Conservation (phyloP, 164 flowering plant genomes). For the Brasenia schreberi region DNA sequence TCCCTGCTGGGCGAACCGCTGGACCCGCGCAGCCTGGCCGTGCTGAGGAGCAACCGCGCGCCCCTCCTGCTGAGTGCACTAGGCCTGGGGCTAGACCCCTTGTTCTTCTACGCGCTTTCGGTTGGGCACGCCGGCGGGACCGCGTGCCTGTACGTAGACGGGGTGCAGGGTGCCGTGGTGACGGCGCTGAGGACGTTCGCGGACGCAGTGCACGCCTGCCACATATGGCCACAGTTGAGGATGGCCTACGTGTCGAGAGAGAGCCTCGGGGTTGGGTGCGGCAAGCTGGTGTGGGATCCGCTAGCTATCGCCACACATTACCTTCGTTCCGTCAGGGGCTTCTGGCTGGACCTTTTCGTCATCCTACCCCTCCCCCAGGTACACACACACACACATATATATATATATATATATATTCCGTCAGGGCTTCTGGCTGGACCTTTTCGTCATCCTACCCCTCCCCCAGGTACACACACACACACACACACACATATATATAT, state of each 20-base stretch:
- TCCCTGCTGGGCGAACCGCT: constrained; percentile 35
- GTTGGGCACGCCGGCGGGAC: constrained; percentile 30
- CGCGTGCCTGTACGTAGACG: constrained; percentile 86
- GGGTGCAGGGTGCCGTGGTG: constrained; percentile 49
- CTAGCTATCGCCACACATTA: constrained; percentile 68
- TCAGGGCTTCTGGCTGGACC: constrained; percentile 86
- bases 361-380: constrained; percentile 96
- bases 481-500: too few relatives aligned
- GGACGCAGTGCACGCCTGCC: constrained; percentile 56
- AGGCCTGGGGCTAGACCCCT: constrained; percentile 83
- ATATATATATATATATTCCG: constrained; percentile 13
- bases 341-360: constrained; percentile 88
- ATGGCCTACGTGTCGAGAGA: constrained; percentile 85
- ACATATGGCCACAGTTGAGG: constrained; percentile 80
- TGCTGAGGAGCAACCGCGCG: constrained; percentile 65
- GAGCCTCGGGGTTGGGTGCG: constrained; percentile 83
- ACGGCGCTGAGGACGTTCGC: constrained; percentile 61
- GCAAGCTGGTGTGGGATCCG: constrained; percentile 95
- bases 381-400: background rate
- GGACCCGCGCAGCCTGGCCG: constrained; percentile 77
- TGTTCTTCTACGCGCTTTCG: constrained; percentile 78
- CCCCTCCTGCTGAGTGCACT: constrained; percentile 60
- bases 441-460: constrained; percentile 75
- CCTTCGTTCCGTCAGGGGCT: constrained; percentile 57
- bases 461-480: constrained; percentile 90